phyloP scores from a whole-genome alignment of 805 yeast genomes.

The Yarrowia alimentaria region DNA sequence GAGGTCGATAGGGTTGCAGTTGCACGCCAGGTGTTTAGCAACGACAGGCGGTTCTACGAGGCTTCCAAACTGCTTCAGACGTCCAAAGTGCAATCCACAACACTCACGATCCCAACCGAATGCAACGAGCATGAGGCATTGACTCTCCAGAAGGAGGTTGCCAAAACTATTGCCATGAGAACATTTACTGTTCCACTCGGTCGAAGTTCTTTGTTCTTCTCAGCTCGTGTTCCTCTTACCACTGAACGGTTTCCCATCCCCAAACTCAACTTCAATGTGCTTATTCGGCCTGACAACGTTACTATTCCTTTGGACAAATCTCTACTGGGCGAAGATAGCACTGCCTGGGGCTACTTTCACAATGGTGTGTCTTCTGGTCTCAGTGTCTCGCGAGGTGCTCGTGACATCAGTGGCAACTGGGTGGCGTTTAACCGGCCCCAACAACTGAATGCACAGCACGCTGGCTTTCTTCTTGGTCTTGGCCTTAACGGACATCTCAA shows the following conservation, averaged over 20 bases:
- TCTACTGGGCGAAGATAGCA: constrained; percentile 38
- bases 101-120: constrained; percentile 43
- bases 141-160: constrained; percentile 53
- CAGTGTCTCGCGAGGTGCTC: constrained; percentile 63
- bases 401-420: constrained; percentile 85
- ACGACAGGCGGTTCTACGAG: constrained; percentile 77
- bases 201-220: constrained; percentile 67
- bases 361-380: constrained; percentile 89
- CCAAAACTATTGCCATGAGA: constrained; percentile 61
- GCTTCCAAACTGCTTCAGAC: constrained; percentile 70
- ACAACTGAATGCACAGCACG: constrained; percentile 76
- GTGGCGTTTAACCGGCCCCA: constrained; percentile 80
- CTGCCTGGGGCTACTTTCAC: constrained; percentile 85
- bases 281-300: constrained; percentile 63
- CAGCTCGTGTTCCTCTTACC: constrained; percentile 69
- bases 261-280: constrained; percentile 63
- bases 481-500: constrained; percentile 89
- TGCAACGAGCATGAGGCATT: constrained; percentile 57
- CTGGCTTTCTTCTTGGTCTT: constrained; percentile 88
- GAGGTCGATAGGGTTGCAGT: constrained; percentile 67
- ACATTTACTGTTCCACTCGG: constrained; percentile 78
- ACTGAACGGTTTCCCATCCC: constrained; percentile 85
- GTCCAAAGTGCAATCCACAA: constrained; percentile 55
- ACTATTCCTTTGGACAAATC: constrained; percentile 61
- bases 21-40: constrained; percentile 69